Percentiles rank a stretch among this genome's conserved stretches.
Conservation (phyloP, 768 basidiomycete genomes). For the Rhizopogon roseolus region DNA sequence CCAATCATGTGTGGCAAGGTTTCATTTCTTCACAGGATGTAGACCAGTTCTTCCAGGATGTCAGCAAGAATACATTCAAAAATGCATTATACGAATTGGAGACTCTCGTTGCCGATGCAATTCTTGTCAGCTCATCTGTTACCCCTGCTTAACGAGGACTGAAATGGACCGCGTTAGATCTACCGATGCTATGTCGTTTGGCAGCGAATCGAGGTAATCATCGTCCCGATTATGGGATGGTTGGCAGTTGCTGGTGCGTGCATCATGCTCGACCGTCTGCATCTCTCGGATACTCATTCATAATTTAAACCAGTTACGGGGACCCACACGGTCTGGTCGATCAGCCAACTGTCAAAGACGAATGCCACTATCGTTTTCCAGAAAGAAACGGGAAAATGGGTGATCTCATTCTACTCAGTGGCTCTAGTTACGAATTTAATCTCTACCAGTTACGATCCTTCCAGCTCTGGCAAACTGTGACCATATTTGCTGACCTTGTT, state of each 20-base stretch:
- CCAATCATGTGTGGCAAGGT: not conserved
- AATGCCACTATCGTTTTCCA: conserved; percentile 2
- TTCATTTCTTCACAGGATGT: not conserved
- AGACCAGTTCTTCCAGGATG: not conserved
- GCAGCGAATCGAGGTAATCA: not conserved
- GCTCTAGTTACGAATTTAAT: conserved; percentile 8
- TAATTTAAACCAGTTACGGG: not conserved
- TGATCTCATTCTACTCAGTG: conserved; percentile 6
- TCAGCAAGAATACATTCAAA: conserved; percentile 3
- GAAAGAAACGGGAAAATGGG: conserved; percentile 6
- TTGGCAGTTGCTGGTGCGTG: not conserved
- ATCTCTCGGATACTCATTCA: not conserved
- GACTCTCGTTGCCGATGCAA: conserved; percentile 11
- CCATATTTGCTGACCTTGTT: not conserved
- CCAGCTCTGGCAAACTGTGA: not conserved
- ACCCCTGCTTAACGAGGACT: not conserved
- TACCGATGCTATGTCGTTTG: conserved; percentile 8
- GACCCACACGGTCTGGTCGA: not conserved
- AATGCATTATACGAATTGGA: conserved; percentile 7
- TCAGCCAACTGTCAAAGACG: not conserved
- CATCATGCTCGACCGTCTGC: not conserved
- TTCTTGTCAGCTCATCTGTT: conserved; percentile 12
- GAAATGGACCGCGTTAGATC: conserved; percentile 2
- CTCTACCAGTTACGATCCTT: conserved; percentile 2
- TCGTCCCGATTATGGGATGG: not conserved